Base-by-base conservation (phyloP, 305 asterid species). In the Rubia balearica region DNA sequence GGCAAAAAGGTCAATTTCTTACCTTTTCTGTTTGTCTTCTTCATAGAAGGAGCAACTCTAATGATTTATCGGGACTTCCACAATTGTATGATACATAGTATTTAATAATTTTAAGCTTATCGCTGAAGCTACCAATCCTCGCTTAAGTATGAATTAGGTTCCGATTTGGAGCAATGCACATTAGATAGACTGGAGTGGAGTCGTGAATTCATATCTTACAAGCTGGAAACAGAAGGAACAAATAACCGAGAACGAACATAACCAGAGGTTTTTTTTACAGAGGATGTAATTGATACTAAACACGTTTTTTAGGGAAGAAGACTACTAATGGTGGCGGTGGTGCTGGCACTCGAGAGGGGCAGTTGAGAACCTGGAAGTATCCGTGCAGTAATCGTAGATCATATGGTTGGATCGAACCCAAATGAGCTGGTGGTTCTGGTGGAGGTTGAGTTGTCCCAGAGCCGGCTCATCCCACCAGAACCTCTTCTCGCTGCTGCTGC, bases 351-450 rank as follows among this genome's bases (percentile, higher is more conserved):
- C 98, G 17, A 71, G 74, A 13, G 98, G 98, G 0, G 82, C 66
- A 1, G 80, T 72, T 24, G 93, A 87, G 36, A 92, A 92, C 80
- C 98, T 74, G 9, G 96, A 75, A 3, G 81, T 72, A 69, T 92
- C 98, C 11, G 83, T 77, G 81, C 98, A 92, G 51, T 90, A 92
- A 68, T 92, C 96, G 45, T 92, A 92, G 11, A 84, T 78, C 97
- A 92, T 87, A 53, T 92, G 98, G 41, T 92, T 84, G 0, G 98
- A 92, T 77, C 81, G 77, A 22, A 90, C 97, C 98, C 98, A 92
- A 12, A 81, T 22, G 7, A 92, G 86, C 81, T 92, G 98, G 75
- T 92, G 98, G 77, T 90, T 87, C 78, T 92, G 97, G 79, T 90
- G 98, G 7, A 88, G 43, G 57, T 66, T 92, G 30, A 92, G 82